Base-by-base conservation (phyloP, 257 asterid genomes). In the Solanum bulbocastanum region DNA sequence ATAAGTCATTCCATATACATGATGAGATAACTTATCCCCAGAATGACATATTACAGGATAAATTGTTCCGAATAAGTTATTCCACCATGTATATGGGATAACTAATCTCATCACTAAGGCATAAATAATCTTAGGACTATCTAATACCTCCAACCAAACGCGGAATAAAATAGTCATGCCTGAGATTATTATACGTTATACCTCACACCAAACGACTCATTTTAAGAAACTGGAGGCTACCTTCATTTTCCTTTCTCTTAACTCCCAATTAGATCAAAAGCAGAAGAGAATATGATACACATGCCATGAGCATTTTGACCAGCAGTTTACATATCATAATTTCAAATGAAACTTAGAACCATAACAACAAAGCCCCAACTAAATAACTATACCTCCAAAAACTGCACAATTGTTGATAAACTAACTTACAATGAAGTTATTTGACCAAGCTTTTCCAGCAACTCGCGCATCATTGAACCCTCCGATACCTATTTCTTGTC, bases 401-500 rank as follows among this genome's bases (percentile, higher is more conserved):
- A 79, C 25, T 8, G 16, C 66, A 9, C 16, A 44, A 10, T 44
- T 27, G 0, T 46, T 81, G 27, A 5, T 4, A 4, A 44, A 39
- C 83, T 39, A 39, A 27, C 83, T 76, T 76, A n/a, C 35, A 14
- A 39, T 15, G 27, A 44, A 44, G 25, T 27, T 79, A 44, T 27
- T 2, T 44, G 9, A 8, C 84, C 37, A 79, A 79, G 65, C 40
- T 79, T 44, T 14, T 79, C 84, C 1, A 44, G 40, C 65, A 79
- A 44, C 65, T 42, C 3, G 15, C 35, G 52, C 62, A 27, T 84
- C 76, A 32, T 25, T 44, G 83, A 32, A 2, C 74, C 23, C 85
- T 86, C 44, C 76, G 72, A 35, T 89, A 75, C 13, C 44, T 85
- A 14, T 68, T 79, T 89, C 92, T 88, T 6, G 92, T 87, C 88